Percentiles rank a stretch among this genome's conserved stretches.
phyloP scores from a whole-genome alignment of 1,139 yeast species.

The Lodderomyces theae region DNA sequence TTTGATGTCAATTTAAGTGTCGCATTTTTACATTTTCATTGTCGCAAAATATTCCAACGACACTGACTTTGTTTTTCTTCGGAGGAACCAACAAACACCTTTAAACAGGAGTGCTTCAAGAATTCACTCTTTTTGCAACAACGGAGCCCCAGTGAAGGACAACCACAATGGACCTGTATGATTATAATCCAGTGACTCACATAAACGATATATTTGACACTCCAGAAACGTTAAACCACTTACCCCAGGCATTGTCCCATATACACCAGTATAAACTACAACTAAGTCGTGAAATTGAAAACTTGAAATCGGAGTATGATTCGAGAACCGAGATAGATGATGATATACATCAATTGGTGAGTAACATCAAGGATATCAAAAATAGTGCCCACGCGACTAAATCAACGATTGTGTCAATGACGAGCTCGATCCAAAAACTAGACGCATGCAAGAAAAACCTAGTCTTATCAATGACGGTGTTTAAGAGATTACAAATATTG shows the following conservation, averaged over 20 bases:
- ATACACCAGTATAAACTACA: slow-evolving; percentile 44
- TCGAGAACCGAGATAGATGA: slow-evolving; percentile 4
- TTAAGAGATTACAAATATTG: slow-evolving; percentile 84
- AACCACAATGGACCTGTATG: slow-evolving; percentile 15
- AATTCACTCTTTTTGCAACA: too few species aligned
- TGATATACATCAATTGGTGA: slow-evolving; percentile 9
- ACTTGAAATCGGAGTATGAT: slow-evolving; percentile 8
- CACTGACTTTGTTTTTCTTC: too few species aligned
- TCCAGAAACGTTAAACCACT: slow-evolving; percentile 43
- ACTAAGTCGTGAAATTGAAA: slow-evolving; percentile 40
- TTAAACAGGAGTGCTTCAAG: too few species aligned
- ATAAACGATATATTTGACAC: slow-evolving; percentile 37
- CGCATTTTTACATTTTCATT: too few species aligned
- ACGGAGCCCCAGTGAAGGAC: too few species aligned
- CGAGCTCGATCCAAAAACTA: slow-evolving; percentile 70
- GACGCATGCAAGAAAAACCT: slow-evolving; percentile 83
- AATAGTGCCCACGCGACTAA: slow-evolving; percentile 48
- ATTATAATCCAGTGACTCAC: slow-evolving; percentile 25
- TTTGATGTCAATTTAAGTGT: too few species aligned
- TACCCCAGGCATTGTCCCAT: slow-evolving; percentile 44
- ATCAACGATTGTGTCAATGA: slow-evolving; percentile 61
- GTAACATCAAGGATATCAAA: slow-evolving; percentile 20
- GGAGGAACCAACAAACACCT: too few species aligned
- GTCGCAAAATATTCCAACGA: too few species aligned
- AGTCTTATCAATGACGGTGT: slow-evolving; percentile 77